Base-by-base conservation (phyloP, 352 stramenopile genomes). In the Pythium pectinolyticum region DNA sequence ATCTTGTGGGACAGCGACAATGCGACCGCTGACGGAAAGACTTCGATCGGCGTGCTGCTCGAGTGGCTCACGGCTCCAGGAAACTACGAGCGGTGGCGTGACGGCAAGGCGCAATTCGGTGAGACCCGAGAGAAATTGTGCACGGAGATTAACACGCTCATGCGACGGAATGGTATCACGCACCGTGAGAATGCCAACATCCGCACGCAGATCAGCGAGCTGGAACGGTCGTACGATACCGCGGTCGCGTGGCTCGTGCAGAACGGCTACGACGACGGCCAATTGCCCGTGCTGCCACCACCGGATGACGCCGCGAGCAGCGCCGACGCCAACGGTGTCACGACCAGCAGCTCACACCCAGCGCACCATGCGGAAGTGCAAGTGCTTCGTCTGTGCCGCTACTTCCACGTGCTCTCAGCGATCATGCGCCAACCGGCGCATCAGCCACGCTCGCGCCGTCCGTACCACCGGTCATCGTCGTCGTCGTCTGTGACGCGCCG, bases 161-260 rank as follows among this genome's bases (percentile, higher is more conserved):
- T 91, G 82, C 55, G 73, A 30, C 76, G 65, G 51, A 69, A 89
- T 57, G 82, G 80, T 46, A 89, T 91, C 57, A 49, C 67, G 56
- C 82, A 91, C 61, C 71, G 82, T 35, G 80, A 88, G 69, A 91
- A 91, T 60, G 80, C 80, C 70, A 89, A 91, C 69, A 89, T 91
- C 60, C 82, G 82, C 63, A 91, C 80, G 55, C 80, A 91, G 70
- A 88, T 91, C 63, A 89, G 77, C 65, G 82, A 91, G 68, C 69
- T 89, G 17, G 80, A 91, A 69, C 75, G 82, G 46, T 73, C 75
- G 9, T 91, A 84, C 64, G 75, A 86, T 49, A 57, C 63, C 4
- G 80, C 82, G 17, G 69, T 82, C 22, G 63, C 50, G 10, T 91
- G 80, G 82, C 66, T 91, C 45, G 63, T 70, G 40, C 58, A 84